phyloP scores from a whole-genome alignment of 2,329 filamentous ascomycete genomes.

The Colletotrichum trifolii region DNA sequence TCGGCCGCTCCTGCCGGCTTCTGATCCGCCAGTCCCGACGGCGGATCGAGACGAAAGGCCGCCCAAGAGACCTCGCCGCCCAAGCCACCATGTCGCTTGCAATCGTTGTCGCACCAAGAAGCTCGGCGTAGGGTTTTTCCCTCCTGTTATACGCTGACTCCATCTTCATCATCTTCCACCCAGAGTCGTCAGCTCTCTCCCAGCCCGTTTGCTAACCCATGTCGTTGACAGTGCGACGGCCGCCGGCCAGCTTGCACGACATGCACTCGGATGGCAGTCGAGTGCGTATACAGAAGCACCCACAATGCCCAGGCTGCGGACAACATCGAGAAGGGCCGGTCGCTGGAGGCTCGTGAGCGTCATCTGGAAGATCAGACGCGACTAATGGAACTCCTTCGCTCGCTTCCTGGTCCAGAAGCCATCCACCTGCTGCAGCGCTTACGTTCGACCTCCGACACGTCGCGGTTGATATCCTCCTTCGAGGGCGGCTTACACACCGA shows the following conservation, averaged over 20 bases:
- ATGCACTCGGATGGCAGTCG: neutral
- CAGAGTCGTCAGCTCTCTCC: neutral
- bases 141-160: neutral
- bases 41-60: neutral
- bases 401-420: neutral
- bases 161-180: too few species aligned
- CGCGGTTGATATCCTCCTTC: neutral
- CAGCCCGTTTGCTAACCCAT: neutral
- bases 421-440: neutral
- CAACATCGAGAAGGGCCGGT: neutral
- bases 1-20: neutral
- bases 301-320: neutral
- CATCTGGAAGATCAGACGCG: neutral
- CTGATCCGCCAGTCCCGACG: neutral
- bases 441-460: neutral
- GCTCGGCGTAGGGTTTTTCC: neutral
- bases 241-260: neutral
- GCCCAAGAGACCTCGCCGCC: neutral
- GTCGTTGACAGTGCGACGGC: neutral
- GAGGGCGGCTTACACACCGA: neutral
- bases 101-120: neutral
- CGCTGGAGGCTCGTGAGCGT: neutral
- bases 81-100: neutral
- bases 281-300: neutral
- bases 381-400: neutral